Evolutionary conservation across 1,284 basidiomycete species (phyloP).

Genomic region (Irpex lacteus): DNA sequence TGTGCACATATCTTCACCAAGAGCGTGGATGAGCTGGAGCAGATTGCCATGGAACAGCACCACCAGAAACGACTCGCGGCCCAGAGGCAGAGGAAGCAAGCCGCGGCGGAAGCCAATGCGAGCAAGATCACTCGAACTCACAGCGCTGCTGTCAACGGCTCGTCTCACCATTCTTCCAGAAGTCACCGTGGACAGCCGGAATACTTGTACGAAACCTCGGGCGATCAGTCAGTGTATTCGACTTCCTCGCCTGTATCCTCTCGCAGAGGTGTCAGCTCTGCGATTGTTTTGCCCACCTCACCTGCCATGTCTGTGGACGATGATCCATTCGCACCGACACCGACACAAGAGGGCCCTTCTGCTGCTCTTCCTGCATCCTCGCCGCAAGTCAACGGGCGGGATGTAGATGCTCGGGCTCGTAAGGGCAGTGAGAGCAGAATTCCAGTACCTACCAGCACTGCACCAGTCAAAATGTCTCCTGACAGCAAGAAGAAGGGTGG

Average conservation of each 20-base stretch:
- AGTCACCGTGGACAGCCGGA: constrained; percentile 43
- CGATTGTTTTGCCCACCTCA: constrained; percentile 41
- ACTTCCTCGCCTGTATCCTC: constrained; percentile 32
- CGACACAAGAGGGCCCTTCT: constrained; percentile 25
- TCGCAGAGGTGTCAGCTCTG: constrained; percentile 41
- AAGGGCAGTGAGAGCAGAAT: constrained; percentile 15
- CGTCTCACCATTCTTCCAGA: constrained; percentile 27
- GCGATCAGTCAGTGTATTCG: constrained; percentile 42
- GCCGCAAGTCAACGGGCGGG: constrained; percentile 4
- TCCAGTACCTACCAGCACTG: constrained; percentile 19
- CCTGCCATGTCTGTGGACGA: constrained; percentile 39
- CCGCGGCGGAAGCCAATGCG: constrained; percentile 30
- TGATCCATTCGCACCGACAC: constrained; percentile 47
- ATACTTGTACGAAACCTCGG: constrained; percentile 51
- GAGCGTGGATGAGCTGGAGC: constrained; percentile 77
- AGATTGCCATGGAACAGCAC: constrained; percentile 80
- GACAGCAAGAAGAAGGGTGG: constrained; percentile 39
- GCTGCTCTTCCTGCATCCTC: constrained; percentile 11
- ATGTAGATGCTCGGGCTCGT: constrained; percentile 16
- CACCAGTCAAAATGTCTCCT: constrained; percentile 29
- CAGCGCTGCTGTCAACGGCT: constrained; percentile 35
- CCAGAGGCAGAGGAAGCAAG: constrained; percentile 66
- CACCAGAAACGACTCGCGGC: constrained; percentile 80
- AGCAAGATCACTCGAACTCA: constrained; percentile 42
- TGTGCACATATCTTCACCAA: constrained; percentile 68